phyloP scores from a whole-genome alignment of 2,329 filamentous ascomycete genomes.

The Stachybotrys elegans region DNA sequence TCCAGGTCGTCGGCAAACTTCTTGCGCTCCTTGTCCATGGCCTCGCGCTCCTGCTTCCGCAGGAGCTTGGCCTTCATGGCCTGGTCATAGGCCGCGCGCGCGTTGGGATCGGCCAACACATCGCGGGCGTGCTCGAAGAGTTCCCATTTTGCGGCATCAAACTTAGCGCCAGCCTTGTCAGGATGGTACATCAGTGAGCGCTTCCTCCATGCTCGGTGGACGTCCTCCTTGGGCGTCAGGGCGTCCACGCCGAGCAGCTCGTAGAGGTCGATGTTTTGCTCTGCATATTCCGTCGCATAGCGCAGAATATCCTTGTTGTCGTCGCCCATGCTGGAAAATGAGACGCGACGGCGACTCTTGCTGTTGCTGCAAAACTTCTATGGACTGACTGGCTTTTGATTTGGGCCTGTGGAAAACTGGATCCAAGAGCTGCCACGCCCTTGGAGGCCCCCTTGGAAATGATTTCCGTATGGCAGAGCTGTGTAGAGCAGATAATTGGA shows the following conservation, averaged over 20 bases:
- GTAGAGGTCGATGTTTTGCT: slow-evolving; percentile 69
- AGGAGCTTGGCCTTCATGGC: slow-evolving; percentile 66
- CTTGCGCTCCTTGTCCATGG: slow-evolving; percentile 67
- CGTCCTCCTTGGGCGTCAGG: slow-evolving; percentile 62
- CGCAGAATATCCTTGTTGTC: slow-evolving; percentile 45
- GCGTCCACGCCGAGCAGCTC: slow-evolving; percentile 64
- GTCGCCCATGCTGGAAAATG: slow-evolving; percentile 29
- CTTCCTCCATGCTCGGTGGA: slow-evolving; percentile 79
- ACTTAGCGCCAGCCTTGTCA: slow-evolving; percentile 75
- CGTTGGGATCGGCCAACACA: slow-evolving; percentile 65
- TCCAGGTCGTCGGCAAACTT: slow-evolving; percentile 85
- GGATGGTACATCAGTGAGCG: slow-evolving; percentile 88
- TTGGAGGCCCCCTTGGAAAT: no score
- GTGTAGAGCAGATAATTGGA: no score
- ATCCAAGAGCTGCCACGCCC: no score
- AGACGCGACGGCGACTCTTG: no score
- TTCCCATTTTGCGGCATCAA: slow-evolving; percentile 79
- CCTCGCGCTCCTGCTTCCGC: slow-evolving; percentile 64
- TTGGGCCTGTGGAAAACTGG: no score
- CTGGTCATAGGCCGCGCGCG: slow-evolving; percentile 74
- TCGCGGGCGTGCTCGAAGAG: slow-evolving; percentile 81
- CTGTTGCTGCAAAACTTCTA: no score
- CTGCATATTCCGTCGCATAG: slow-evolving; percentile 54
- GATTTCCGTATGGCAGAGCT: no score
- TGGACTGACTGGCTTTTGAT: no score